These are phyloP conservation scores for Rosa multiflora DNA, from an alignment of 306 rosid species.

Conservation along the genomic window DNA sequence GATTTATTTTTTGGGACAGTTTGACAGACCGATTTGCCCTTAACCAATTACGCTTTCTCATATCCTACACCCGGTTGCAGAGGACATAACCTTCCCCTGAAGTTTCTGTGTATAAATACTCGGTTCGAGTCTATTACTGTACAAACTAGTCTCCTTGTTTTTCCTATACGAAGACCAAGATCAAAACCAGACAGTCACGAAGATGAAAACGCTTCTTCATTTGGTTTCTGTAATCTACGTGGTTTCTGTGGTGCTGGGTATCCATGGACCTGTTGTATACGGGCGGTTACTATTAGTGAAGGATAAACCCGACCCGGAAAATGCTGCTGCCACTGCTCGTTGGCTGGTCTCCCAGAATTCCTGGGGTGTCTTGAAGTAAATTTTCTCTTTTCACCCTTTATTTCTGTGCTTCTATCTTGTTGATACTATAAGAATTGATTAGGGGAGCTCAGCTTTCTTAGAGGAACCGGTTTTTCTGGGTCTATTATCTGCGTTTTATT, in stretches of 20 bases:
- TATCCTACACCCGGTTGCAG: constrained; percentile 3
- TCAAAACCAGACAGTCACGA: constrained; percentile 1
- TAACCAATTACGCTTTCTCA: background rate
- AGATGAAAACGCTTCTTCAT: background rate
- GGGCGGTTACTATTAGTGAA: constrained; percentile 38
- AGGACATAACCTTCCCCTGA: background rate
- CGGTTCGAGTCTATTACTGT: background rate
- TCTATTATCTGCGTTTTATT: background rate
- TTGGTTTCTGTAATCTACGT: constrained; percentile 10
- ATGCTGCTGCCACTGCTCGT: constrained; percentile 75
- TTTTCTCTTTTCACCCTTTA: constrained; percentile 13
- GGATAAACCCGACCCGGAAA: constrained; percentile 61
- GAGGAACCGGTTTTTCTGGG: background rate
- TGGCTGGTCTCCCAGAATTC: constrained; percentile 72
- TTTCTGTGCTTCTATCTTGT: background rate
- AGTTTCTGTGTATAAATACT: background rate
- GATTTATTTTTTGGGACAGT: too few species aligned
- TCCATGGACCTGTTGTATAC: constrained; percentile 23
- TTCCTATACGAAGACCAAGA: background rate
- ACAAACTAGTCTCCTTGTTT: background rate
- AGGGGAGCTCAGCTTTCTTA: constrained; percentile 1
- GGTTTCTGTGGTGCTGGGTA: constrained; percentile 23
- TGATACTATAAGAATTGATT: background rate
- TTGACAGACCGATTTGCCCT: too few species aligned
- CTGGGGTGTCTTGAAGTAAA: constrained; percentile 80